Evolutionary conservation across 2,329 filamentous ascomycete species (phyloP), one percentile per base, ranked within the genome.

Genomic region (Hymenoscyphus salicellus): DNA sequence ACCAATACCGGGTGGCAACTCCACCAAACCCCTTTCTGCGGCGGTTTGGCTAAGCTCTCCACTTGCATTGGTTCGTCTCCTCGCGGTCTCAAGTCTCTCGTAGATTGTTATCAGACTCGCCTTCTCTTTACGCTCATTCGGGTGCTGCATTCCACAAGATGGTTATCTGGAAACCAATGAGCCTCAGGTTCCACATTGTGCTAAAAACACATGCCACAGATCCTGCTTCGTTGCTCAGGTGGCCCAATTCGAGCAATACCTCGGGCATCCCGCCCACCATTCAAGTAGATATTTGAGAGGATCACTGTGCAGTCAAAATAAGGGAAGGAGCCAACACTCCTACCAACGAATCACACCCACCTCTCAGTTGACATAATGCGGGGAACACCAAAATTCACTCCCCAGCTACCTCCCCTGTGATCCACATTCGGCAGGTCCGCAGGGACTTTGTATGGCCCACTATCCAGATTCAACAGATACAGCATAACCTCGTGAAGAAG

Each of bases 281-380:
- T 38, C 36, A 38, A 38, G 36, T 52, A 23, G 20, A 52, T 4
- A 26, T 23, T 14, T 52, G 46, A 23, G 23, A 52, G 46, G 46
- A 26, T 52, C 46, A 26, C 10, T 52, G 4, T 52, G 46, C 20
- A 52, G 46, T 26, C 20, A 23, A 26, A 26, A 52, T 52, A 52
- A 23, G 26, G 46, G 46, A 52, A 52, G 20, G n/a, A 52, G 46
- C 20, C 20, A 52, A 26, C 46, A 26, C n/a, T 23, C 14, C 20
- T 10, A 26, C 7, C 46, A 2, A 52, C 46, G 46, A 52, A 52
- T 52, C 46, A 52, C 46, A 20, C 11, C 14, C 23, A 52, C 46
- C 10, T 14, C 46, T 52, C 55, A 56, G 55, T 56, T 56, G 55
- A 56, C 26, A 56, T 10, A 33, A 56, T 56, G 55, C 55, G 55